A percentile compares a stretch with the other conserved stretches of the same genome.
phyloP scores from a whole-genome alignment of 768 basidiomycete species.

The Phallus indusiatus region DNA sequence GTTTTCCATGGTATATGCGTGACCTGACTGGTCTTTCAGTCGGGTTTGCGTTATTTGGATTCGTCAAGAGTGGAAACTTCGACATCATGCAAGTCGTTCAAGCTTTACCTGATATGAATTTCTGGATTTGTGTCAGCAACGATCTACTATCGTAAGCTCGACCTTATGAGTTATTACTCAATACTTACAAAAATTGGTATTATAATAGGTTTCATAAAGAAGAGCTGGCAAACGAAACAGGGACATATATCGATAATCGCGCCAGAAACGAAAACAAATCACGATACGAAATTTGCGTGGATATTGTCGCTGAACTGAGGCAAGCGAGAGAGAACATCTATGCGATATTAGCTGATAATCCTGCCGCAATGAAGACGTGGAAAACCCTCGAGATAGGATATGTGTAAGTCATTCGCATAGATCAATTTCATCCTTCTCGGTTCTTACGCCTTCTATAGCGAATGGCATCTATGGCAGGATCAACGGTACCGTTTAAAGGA shows the following conservation, averaged over 20 bases:
- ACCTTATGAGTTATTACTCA: neutral
- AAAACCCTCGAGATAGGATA: no score
- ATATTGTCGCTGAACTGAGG: no score
- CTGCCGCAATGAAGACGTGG: no score
- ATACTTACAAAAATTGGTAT: neutral
- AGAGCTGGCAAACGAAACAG: neutral
- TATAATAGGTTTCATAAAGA: constrained; percentile 1
- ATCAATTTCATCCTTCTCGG: no score
- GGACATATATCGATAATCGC: neutral
- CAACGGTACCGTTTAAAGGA: no score
- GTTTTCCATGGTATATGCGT: neutral
- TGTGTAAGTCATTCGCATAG: no score
- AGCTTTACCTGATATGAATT: neutral
- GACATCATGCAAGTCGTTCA: neutral
- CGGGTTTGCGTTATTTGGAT: neutral
- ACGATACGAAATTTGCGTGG: no score
- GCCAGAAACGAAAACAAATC: neutral
- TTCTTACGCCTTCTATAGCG: no score
- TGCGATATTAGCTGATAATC: no score
- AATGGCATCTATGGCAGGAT: no score
- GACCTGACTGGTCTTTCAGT: neutral
- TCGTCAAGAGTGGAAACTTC: neutral
- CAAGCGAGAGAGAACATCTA: no score
- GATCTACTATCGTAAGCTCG: neutral
- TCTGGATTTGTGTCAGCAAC: neutral